phyloP scores from a whole-genome alignment of 2,329 filamentous ascomycete species.

The Bisporella sp. region DNA sequence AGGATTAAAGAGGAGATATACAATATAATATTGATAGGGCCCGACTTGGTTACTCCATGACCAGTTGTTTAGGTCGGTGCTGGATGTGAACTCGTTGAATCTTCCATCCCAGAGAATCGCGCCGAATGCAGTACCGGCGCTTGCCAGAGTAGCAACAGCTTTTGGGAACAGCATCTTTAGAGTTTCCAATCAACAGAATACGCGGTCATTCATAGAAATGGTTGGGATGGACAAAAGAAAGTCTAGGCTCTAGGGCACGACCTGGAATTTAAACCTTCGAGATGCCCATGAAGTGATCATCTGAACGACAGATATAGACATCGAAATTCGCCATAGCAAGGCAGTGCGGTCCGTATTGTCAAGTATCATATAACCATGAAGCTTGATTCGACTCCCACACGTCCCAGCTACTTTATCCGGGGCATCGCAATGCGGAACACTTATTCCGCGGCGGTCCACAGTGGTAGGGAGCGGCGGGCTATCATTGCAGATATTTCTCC shows the following conservation, averaged over 20 bases:
- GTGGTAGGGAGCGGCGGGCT: not conserved
- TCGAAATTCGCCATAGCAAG: not conserved
- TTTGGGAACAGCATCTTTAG: slow-evolving; percentile 18
- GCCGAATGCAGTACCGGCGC: slow-evolving; percentile 25
- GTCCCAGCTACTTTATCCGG: not conserved
- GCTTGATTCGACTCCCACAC: not conserved
- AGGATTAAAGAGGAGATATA: slow-evolving; percentile 5
- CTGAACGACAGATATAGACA: slow-evolving; percentile 1
- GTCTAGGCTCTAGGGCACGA: not conserved
- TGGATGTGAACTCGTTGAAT: slow-evolving; percentile 51
- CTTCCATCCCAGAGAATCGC: slow-evolving; percentile 58
- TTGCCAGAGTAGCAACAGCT: slow-evolving; percentile 13
- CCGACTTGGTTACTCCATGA: slow-evolving; percentile 63
- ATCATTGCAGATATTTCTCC: not conserved
- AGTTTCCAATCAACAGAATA: not conserved
- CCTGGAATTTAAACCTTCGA: not conserved
- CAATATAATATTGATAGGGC: slow-evolving; percentile 69
- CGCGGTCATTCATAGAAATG: not conserved
- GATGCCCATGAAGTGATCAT: not conserved
- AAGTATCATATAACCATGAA: slow-evolving; percentile 3
- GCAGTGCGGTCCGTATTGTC: slow-evolving; percentile 8
- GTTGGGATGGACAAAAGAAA: not conserved
- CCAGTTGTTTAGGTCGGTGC: slow-evolving; percentile 52
- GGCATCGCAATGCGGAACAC: not conserved
- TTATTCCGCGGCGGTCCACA: not conserved